These are phyloP conservation scores for Myxozyma sirexii DNA, from an alignment of 805 yeast species.

Conservation along the genomic window DNA sequence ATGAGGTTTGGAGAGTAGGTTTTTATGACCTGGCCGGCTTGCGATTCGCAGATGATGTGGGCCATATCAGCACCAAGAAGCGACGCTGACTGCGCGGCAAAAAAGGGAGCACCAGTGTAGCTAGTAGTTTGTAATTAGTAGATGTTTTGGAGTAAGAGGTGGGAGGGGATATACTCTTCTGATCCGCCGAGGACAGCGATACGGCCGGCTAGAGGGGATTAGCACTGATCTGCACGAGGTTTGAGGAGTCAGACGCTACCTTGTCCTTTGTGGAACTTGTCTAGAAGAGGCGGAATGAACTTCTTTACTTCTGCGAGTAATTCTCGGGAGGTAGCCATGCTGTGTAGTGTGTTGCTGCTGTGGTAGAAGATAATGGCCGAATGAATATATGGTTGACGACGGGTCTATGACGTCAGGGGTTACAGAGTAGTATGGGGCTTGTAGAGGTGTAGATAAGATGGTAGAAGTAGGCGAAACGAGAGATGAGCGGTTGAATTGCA, in stretches of 20 bases:
- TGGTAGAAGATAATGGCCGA: neutral
- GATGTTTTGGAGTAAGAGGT: neutral
- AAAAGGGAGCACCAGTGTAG: conserved; percentile 96
- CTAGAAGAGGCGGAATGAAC: conserved; percentile 74
- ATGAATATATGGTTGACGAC: no score
- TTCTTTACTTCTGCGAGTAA: conserved; percentile 53
- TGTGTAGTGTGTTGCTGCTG: neutral
- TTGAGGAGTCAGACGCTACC: conserved; percentile 39
- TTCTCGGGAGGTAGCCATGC: conserved; percentile 19
- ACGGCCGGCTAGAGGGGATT: conserved; percentile 58
- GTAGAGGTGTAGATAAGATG: no score
- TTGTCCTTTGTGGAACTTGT: conserved; percentile 85
- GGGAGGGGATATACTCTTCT: conserved; percentile 57
- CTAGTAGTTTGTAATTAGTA: conserved; percentile 36
- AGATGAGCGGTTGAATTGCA: no score
- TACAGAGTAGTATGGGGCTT: no score
- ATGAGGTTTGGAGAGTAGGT: conserved; percentile 88
- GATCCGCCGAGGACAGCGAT: conserved; percentile 90
- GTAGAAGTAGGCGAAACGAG: no score
- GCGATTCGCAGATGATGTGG: conserved; percentile 81
- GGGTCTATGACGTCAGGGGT: conserved; percentile 1
- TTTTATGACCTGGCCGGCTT: conserved; percentile 81
- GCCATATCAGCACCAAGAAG: conserved; percentile 84
- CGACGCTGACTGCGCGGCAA: conserved; percentile 83
- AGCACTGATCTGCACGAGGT: neutral